Evolutionary conservation across 768 basidiomycete species (phyloP).

Genomic region (Russula earlei): DNA sequence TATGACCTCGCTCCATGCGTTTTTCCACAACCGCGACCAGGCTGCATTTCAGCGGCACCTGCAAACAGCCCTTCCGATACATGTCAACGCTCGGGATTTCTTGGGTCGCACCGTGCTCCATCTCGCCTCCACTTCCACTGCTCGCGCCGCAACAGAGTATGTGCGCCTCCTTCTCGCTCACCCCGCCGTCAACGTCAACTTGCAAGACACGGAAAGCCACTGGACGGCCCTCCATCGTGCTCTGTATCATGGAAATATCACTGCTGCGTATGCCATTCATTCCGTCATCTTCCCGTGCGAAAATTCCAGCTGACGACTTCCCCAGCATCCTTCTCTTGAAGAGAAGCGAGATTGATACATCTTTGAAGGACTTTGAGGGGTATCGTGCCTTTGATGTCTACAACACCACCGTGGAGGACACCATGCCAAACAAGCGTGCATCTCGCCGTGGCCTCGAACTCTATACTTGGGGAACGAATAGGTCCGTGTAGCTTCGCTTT

Average conservation of each 20-base stretch:
- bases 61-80: slow-evolving; percentile 25
- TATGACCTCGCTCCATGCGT: slow-evolving; percentile 77
- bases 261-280: slow-evolving; percentile 47
- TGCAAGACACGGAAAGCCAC: slow-evolving; percentile 71
- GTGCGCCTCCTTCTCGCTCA: slow-evolving; percentile 67
- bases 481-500: background rate
- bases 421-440: slow-evolving; percentile 7
- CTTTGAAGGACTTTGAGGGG: slow-evolving; percentile 76
- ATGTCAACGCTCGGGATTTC: slow-evolving; percentile 66
- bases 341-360: slow-evolving; percentile 59
- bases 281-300: background rate
- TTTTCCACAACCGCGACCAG: slow-evolving; percentile 60
- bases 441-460: slow-evolving; percentile 40
- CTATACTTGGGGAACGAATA: slow-evolving; percentile 81
- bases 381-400: slow-evolving; percentile 90
- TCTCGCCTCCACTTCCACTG: slow-evolving; percentile 55
- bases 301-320: background rate
- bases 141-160: slow-evolving; percentile 53
- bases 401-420: slow-evolving; percentile 35
- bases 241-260: slow-evolving; percentile 68
- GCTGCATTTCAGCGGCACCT: slow-evolving; percentile 71
- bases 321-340: slow-evolving; percentile 65
- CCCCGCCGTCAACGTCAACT: slow-evolving; percentile 68
- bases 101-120: slow-evolving; percentile 76
- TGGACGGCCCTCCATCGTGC: slow-evolving; percentile 91